These are phyloP conservation scores for Chiua virens DNA, from an alignment of 768 basidiomycete genomes.

Conservation along the genomic window DNA sequence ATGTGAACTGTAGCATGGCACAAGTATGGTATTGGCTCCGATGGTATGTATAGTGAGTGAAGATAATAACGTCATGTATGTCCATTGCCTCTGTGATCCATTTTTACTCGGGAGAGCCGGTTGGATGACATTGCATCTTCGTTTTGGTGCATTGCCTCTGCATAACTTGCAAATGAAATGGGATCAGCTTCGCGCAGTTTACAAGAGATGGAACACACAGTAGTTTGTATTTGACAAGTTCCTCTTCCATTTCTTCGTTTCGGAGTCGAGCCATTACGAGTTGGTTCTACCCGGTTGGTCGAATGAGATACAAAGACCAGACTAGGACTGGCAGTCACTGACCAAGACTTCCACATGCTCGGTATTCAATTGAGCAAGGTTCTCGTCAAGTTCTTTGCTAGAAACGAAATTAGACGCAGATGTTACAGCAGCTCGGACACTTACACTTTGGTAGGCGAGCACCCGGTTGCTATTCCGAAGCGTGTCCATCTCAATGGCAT, in stretches of 20 bases:
- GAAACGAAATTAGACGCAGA: slow-evolving; percentile 5
- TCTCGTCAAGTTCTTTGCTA: slow-evolving; percentile 80
- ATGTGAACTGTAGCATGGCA: background rate
- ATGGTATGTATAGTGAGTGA: slow-evolving; percentile 15
- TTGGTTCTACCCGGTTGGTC: slow-evolving; percentile 65
- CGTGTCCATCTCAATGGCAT: slow-evolving; percentile 79
- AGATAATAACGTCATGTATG: slow-evolving; percentile 8
- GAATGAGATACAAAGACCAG: slow-evolving; percentile 16
- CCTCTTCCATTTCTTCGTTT: slow-evolving; percentile 91
- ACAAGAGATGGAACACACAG: slow-evolving; percentile 43
- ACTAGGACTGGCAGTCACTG: slow-evolving; percentile 13
- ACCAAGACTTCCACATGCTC: slow-evolving; percentile 83
- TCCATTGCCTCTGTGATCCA: slow-evolving; percentile 18
- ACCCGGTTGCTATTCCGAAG: slow-evolving; percentile 78
- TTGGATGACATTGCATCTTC: slow-evolving; percentile 69
- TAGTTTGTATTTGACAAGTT: slow-evolving; percentile 93
- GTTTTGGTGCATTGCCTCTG: slow-evolving; percentile 79
- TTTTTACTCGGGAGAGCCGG: slow-evolving; percentile 45
- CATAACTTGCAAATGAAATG: slow-evolving; percentile 37
- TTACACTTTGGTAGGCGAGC: slow-evolving; percentile 77
- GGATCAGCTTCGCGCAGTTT: background rate
- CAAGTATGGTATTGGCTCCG: slow-evolving; percentile 3
- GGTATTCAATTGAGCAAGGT: slow-evolving; percentile 72
- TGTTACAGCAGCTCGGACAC: slow-evolving; percentile 29
- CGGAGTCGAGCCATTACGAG: slow-evolving; percentile 85